Conservation (phyloP, 305 asterid genomes). For the Fraxinus nigra region DNA sequence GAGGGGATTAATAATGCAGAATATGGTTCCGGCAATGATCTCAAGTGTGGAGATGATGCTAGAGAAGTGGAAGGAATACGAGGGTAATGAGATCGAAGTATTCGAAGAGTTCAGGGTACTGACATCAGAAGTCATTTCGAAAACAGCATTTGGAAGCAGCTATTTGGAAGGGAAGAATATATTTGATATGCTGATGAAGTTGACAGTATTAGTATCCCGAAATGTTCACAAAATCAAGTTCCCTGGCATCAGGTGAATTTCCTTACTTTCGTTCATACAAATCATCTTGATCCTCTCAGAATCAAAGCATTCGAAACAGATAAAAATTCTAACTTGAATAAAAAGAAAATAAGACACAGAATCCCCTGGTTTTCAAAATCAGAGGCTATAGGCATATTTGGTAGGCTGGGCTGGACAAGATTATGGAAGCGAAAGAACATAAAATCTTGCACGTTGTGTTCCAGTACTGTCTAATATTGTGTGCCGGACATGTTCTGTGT, state of each 20-base stretch:
- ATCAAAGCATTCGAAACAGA: not conserved
- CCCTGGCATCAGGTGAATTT: slow-evolving; percentile 33
- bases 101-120: slow-evolving; percentile 51
- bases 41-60: slow-evolving; percentile 55
- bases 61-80: slow-evolving; percentile 50
- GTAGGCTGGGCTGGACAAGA: not conserved
- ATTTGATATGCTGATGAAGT: slow-evolving; percentile 58
- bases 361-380: not conserved
- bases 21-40: slow-evolving; percentile 59
- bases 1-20: slow-evolving; percentile 23
- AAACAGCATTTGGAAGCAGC: slow-evolving; percentile 80
- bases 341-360: not conserved
- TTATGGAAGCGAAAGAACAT: not conserved
- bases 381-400: not conserved
- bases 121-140: slow-evolving; percentile 69
- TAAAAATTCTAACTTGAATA: not conserved
- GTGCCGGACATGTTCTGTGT: not conserved
- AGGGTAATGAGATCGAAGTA: slow-evolving; percentile 62
- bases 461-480: not conserved
- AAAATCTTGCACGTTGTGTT: not conserved
- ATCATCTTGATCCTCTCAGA: not conserved
- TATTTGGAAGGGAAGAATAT: slow-evolving; percentile 63
- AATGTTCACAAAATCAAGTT: slow-evolving; percentile 40
- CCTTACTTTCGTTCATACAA: not conserved
- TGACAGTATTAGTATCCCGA: slow-evolving; percentile 36